Evolutionary conservation across 2,329 filamentous ascomycete species (phyloP).

Genomic region (Furcasterigmium furcatum): DNA sequence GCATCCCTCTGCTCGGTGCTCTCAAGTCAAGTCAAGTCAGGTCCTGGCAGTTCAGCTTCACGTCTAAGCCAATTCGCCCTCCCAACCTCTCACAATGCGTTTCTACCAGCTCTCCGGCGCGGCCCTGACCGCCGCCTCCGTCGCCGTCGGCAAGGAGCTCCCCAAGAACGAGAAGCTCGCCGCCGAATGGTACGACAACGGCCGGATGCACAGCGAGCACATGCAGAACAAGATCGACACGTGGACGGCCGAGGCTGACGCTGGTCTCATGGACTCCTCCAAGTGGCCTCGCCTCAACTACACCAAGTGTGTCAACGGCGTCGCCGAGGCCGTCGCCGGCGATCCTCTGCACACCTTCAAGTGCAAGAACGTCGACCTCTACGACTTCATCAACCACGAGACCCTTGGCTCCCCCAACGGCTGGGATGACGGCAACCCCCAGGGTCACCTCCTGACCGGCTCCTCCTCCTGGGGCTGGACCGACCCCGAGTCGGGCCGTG

Average conservation of each 20-base stretch:
- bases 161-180: conserved; percentile 15
- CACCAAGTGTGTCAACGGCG: conserved; percentile 36
- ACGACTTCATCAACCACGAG: conserved; percentile 52
- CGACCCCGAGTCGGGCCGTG: conserved; percentile 34
- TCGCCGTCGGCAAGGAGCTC: conserved; percentile 12
- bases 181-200: conserved; percentile 18
- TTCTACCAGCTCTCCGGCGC: conserved; percentile 9
- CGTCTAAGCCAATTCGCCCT: not conserved
- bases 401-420: conserved; percentile 34
- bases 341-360: conserved; percentile 44
- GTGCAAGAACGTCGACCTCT: conserved; percentile 49
- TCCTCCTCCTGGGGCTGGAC: conserved; percentile 46
- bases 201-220: conserved; percentile 14
- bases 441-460: conserved; percentile 30
- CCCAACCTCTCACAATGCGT: conserved; percentile 9
- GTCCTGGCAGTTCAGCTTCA: not conserved
- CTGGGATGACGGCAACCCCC: not conserved
- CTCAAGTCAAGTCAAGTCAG: not conserved
- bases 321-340: conserved; percentile 38
- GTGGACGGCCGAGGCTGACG: not conserved
- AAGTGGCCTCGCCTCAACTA: conserved; percentile 33
- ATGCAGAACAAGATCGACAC: conserved; percentile 15
- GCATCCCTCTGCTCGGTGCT: not conserved
- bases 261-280: conserved; percentile 22
- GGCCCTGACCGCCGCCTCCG: conserved; percentile 8